These are phyloP conservation scores for Ophiostoma sp. DNA, from an alignment of 2,329 filamentous ascomycete species.

Conservation along the genomic window DNA sequence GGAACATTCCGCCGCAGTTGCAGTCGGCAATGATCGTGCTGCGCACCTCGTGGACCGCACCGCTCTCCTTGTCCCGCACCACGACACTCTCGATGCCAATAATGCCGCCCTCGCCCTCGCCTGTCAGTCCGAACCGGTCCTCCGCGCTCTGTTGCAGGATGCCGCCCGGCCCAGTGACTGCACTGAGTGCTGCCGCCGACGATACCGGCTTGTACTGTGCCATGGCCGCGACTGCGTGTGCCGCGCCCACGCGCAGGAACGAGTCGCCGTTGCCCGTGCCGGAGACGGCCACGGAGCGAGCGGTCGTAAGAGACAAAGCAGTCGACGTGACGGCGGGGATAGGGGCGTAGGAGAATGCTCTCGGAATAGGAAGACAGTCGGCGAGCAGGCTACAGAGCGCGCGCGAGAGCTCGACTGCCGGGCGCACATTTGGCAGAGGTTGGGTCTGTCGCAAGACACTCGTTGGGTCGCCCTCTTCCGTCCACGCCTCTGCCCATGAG, in stretches of 20 bases:
- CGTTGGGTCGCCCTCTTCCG: constrained; percentile 41
- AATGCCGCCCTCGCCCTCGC: constrained; percentile 78
- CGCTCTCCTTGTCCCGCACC: constrained; percentile 41
- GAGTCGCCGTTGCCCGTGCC: constrained; percentile 87
- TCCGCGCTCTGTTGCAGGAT: constrained; percentile 71
- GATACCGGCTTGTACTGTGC: constrained; percentile 55
- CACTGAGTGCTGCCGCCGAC: constrained; percentile 53
- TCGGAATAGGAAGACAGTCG: constrained; percentile 54
- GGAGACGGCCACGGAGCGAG: constrained; percentile 55
- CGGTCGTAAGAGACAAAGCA: constrained; percentile 29
- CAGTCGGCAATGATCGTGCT: constrained; percentile 65
- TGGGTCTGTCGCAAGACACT: constrained; percentile 25
- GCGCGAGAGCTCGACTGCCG: constrained; percentile 38
- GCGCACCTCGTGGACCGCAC: constrained; percentile 38
- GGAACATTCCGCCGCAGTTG: constrained; percentile 84
- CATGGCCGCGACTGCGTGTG: constrained; percentile 66
- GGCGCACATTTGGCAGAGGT: constrained; percentile 16
- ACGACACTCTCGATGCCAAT: constrained; percentile 68
- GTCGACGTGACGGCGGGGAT: background rate
- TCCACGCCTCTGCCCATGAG: constrained; percentile 87
- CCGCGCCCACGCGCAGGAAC: constrained; percentile 68
- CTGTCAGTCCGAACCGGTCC: constrained; percentile 63
- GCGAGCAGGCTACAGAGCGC: constrained; percentile 47
- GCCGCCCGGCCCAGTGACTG: constrained; percentile 64
- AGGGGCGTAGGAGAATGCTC: background rate